Evolutionary conservation across 495 filamentous ascomycete genomes (phyloP).

Genomic region (Penicillium canariense): DNA sequence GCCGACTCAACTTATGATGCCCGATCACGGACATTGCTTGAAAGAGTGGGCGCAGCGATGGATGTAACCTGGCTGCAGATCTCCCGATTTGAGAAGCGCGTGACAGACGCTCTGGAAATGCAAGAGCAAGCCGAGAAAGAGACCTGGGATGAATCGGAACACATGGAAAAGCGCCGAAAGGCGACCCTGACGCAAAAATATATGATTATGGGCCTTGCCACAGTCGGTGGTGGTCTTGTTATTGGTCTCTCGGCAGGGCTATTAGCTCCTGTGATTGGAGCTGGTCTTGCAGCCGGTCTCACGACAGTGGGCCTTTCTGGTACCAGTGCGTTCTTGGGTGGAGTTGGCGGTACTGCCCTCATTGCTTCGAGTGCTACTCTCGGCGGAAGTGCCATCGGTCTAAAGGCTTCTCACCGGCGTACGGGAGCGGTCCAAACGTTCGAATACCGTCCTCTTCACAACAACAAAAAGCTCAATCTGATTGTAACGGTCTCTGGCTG

Average conservation of each 20-base stretch:
- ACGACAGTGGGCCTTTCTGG: conserved; percentile 91
- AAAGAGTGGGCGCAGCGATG: conserved; percentile 75
- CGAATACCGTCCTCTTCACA: conserved; percentile 93
- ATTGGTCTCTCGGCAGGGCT: conserved; percentile 94
- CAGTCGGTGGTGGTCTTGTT: conserved; percentile 90
- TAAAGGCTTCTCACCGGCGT: conserved; percentile 78
- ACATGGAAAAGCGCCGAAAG: conserved; percentile 86
- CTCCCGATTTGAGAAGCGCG: conserved; percentile 93
- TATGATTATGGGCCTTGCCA: conserved; percentile 95
- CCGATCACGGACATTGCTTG: conserved; percentile 80
- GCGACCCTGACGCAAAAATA: conserved; percentile 74
- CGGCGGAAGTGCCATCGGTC: conserved; percentile 80
- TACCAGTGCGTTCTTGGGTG: conserved; percentile 85
- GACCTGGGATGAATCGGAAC: conserved; percentile 94
- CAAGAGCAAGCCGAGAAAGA: conserved; percentile 90
- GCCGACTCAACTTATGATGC: conserved; percentile 94
- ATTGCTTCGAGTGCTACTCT: conserved; percentile 89
- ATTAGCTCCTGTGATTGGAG: conserved; percentile 90
- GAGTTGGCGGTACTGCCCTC: conserved; percentile 86
- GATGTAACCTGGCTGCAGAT: conserved; percentile 89
- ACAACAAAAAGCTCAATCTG: conserved; percentile 94
- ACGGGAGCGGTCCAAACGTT: conserved; percentile 93
- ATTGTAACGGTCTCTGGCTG: conserved; percentile 95
- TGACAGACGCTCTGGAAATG: conserved; percentile 96
- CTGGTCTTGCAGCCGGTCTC: conserved; percentile 90